Evolutionary conservation across 805 yeast genomes (phyloP), one percentile per base, ranked within the genome.

Genomic region (Wickerhamiella allomyrinae): DNA sequence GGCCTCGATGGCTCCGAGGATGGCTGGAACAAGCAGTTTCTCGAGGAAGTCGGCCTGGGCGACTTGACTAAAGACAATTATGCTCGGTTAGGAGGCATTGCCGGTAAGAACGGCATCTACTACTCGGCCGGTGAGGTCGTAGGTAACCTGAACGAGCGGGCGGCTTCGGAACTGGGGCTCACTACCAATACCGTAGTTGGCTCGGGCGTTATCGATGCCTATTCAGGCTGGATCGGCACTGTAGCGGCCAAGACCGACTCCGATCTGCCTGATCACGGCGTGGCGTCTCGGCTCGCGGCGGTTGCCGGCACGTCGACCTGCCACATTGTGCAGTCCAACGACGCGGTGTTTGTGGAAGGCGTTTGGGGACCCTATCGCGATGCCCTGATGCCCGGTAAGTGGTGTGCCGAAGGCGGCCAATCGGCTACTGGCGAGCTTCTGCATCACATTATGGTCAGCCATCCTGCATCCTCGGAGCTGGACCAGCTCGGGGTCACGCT

Each of bases 341-440:
- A 83, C 23, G 81, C 95, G 0, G 75, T 85, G 35, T 87, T 89
- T 58, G 97, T 89, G 8, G 76, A 84, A 35, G 98, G 98, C 46
- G 95, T 91, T 25, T 91, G 98, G 98, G 98, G 98, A 11, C 98
- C 98, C 2, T 91, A 91, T 63, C 72, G 86, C 55, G 95, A 87
- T 60, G 94, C 84, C 5, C 71, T 89, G 67, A 81, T 93, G n/a
- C 79, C 81, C 22, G 85, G 77, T 5, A 79, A 69, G 55, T 91
- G 97, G 97, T 69, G 87, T 49, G 95, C 97, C 11, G 98, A 91
- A 63, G 98, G 98, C 57, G 98, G 98, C n/a, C 98, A 91, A 61
- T 79, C 93, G 13, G 82, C 95, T 58, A 91, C 98, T 2, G 98
- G 98, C 52, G 95, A 93, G 23, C 70, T 91, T 31, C 69, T 91